Conservation (phyloP, 2,329 filamentous ascomycete genomes). For the Peltaster fructicola region DNA sequence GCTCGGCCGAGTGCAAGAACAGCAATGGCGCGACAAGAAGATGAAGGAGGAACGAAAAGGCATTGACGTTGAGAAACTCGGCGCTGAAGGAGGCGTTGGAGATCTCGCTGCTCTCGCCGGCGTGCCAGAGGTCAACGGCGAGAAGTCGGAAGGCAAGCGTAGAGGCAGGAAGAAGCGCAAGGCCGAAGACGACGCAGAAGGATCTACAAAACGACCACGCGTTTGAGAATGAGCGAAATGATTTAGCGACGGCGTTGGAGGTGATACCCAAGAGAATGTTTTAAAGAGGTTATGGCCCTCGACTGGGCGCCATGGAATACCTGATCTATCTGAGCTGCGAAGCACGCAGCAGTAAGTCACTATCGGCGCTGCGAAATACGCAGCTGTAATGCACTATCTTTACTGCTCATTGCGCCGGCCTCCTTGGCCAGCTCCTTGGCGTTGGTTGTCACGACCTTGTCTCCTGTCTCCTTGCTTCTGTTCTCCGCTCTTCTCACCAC, state of each 20-base stretch:
- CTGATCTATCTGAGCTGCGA: no score
- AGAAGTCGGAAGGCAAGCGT: slow-evolving; percentile 15
- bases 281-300: slow-evolving; percentile 3
- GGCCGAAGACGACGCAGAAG: slow-evolving; percentile 13
- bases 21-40: slow-evolving; percentile 73
- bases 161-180: slow-evolving; percentile 15
- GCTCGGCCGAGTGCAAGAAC: slow-evolving; percentile 74
- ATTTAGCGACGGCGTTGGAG: slow-evolving; percentile 8
- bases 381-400: no score
- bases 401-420: slow-evolving; percentile 17
- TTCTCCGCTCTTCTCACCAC: slow-evolving; percentile 5
- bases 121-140: slow-evolving; percentile 27
- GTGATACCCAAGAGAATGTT: slow-evolving; percentile 3
- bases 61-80: no score
- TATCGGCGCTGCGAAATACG: no score
- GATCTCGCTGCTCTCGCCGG: slow-evolving; percentile 42
- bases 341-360: no score
- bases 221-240: slow-evolving; percentile 5
- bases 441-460: slow-evolving; percentile 7
- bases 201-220: slow-evolving; percentile 5
- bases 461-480: slow-evolving; percentile 8
- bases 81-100: slow-evolving; percentile 35
- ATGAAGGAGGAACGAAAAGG: slow-evolving; percentile 64
- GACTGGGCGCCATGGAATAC: slow-evolving; percentile 6
- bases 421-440: slow-evolving; percentile 14